Conservation (phyloP, 305 asterid genomes). For the Fraxinus dipetala region DNA sequence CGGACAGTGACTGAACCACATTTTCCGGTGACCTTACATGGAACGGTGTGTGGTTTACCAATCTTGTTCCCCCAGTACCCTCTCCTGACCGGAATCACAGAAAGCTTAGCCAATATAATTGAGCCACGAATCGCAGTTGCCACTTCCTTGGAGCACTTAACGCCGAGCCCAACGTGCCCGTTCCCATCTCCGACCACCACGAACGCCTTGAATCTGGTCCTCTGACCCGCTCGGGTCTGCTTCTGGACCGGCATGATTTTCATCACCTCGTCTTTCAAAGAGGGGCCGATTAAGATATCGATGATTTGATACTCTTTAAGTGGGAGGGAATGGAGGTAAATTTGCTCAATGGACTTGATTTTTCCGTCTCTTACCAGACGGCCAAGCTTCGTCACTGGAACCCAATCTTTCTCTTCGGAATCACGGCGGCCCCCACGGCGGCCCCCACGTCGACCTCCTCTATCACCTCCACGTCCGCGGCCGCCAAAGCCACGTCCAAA, state of each 20-base stretch:
- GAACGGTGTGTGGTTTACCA: constrained; percentile 10
- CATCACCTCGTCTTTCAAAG: constrained; percentile 15
- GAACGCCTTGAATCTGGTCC: constrained; percentile 14
- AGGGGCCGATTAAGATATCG: background rate
- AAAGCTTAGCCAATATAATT: constrained; percentile 7
- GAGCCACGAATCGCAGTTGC: constrained; percentile 8
- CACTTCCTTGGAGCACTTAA: constrained; percentile 12
- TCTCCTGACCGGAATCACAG: constrained; percentile 10
- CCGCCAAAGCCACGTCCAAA: constrained; percentile 1
- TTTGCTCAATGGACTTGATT: constrained; percentile 1
- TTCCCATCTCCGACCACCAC: constrained; percentile 12
- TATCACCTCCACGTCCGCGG: background rate
- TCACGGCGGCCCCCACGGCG: constrained; percentile 7
- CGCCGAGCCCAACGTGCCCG: constrained; percentile 11
- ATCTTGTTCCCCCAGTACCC: constrained; percentile 19
- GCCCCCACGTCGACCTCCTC: background rate
- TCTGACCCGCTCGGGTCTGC: constrained; percentile 15
- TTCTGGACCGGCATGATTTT: constrained; percentile 21
- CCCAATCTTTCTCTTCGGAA: constrained; percentile 11
- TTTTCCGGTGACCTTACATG: constrained; percentile 14
- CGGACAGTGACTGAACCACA: constrained; percentile 7
- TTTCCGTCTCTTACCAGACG: background rate
- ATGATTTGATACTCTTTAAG: constrained; percentile 10
- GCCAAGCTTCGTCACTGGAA: constrained; percentile 10
- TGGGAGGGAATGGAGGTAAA: constrained; percentile 15